These are phyloP conservation scores for Ogataea ramenticola DNA, from an alignment of 805 yeast genomes.

Conservation along the genomic window DNA sequence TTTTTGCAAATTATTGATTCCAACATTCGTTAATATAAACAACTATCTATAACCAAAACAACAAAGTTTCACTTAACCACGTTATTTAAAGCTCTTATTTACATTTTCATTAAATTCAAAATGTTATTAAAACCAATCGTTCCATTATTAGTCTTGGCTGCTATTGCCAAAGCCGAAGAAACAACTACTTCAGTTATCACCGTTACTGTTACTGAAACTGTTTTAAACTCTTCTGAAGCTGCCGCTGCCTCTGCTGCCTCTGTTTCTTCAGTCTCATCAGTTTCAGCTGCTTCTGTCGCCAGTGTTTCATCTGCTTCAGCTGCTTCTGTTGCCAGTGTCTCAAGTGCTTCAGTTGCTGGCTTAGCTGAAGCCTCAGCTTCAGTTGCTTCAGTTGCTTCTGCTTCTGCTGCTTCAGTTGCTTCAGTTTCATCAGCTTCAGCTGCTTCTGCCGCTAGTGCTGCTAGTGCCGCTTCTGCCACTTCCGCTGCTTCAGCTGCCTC, in stretches of 20 bases:
- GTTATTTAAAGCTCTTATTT: too few species aligned
- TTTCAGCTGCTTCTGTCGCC: constrained; percentile 8
- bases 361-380: constrained; percentile 16
- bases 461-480: constrained; percentile 13
- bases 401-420: constrained; percentile 17
- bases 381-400: constrained; percentile 10
- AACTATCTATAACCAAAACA: too few species aligned
- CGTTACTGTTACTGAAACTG: constrained; percentile 38
- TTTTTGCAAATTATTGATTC: too few species aligned
- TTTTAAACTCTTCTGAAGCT: constrained; percentile 40
- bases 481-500: too few species aligned
- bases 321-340: constrained; percentile 14
- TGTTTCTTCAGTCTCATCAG: constrained; percentile 13
- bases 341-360: constrained; percentile 16
- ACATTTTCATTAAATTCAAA: not conserved
- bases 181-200: constrained; percentile 37
- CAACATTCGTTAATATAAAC: not conserved
- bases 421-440: constrained; percentile 14
- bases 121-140: constrained; percentile 21
- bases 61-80: too few species aligned
- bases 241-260: constrained; percentile 18
- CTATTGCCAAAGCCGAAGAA: constrained; percentile 22
- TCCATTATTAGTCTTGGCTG: constrained; percentile 17
- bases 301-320: constrained; percentile 11
- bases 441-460: constrained; percentile 17